A percentile compares a stretch with the other conserved stretches of the same genome.
These are phyloP conservation scores for Exophiala alcalophila DNA, from an alignment of 2,329 filamentous ascomycete species.

Conservation along the genomic window DNA sequence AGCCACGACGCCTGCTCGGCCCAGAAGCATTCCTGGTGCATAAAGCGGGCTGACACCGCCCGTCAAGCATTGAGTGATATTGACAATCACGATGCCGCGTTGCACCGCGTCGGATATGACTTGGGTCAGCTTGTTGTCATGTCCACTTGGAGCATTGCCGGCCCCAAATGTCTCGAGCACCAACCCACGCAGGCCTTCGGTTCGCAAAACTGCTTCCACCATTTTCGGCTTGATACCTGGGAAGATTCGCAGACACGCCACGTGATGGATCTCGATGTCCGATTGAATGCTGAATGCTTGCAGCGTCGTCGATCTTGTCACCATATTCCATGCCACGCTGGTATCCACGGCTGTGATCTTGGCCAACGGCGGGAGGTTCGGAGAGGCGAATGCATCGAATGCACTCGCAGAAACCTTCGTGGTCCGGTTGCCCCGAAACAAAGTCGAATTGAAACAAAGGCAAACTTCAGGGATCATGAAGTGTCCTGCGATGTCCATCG, in stretches of 20 bases:
- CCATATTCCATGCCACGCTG: conserved; percentile 74
- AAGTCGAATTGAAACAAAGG: conserved; percentile 87
- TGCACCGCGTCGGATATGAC: conserved; percentile 74
- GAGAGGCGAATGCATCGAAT: conserved; percentile 82
- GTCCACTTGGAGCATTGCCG: conserved; percentile 81
- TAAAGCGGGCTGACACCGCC: conserved; percentile 77
- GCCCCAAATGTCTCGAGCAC: conserved; percentile 91
- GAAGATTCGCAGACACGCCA: conserved; percentile 85
- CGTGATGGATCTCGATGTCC: conserved; percentile 79
- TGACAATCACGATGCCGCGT: conserved; percentile 81
- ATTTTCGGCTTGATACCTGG: conserved; percentile 92
- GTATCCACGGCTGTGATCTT: conserved; percentile 77
- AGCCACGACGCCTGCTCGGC: conserved; percentile 80
- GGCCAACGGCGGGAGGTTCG: conserved; percentile 80
- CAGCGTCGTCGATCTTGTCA: conserved; percentile 70
- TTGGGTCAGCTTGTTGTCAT: conserved; percentile 73
- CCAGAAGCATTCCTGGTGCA: conserved; percentile 72
- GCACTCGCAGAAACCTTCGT: conserved; percentile 84
- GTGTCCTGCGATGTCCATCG: conserved; percentile 84
- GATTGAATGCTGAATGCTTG: conserved; percentile 71
- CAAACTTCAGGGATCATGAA: conserved; percentile 92
- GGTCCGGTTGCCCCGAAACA: conserved; percentile 83
- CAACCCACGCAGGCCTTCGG: conserved; percentile 74
- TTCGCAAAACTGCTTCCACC: conserved; percentile 76
- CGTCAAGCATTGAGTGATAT: conserved; percentile 79